Conservation (phyloP, 1,284 basidiomycete genomes). For the Pseudozyma flocculosa region DNA sequence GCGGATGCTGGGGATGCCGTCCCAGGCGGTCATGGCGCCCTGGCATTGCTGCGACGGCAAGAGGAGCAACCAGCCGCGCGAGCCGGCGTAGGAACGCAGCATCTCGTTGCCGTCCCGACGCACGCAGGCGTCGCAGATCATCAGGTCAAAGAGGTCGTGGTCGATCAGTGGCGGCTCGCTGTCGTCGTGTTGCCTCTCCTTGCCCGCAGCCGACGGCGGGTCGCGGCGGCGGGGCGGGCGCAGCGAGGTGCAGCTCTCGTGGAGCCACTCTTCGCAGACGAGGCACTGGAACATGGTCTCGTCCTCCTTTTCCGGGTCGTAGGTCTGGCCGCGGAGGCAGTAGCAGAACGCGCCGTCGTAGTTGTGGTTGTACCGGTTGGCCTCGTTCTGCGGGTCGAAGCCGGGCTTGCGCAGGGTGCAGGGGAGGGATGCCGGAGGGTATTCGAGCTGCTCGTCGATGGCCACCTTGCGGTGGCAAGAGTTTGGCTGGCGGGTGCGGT, state of each 20-base stretch:
- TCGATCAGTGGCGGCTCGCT: slow-evolving; percentile 34
- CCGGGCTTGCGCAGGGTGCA: slow-evolving; percentile 39
- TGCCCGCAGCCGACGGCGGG: not conserved
- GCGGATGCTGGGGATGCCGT: slow-evolving; percentile 18
- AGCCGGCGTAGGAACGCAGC: slow-evolving; percentile 43
- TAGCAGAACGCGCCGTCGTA: slow-evolving; percentile 59
- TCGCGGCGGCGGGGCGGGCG: no score
- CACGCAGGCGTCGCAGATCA: slow-evolving; percentile 54
- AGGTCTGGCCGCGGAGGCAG: slow-evolving; percentile 55
- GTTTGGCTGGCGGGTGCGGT: slow-evolving; percentile 25
- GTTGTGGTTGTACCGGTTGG: slow-evolving; percentile 56
- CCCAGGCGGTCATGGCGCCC: slow-evolving; percentile 8
- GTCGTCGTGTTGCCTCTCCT: slow-evolving; percentile 1
- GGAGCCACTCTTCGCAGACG: slow-evolving; percentile 60
- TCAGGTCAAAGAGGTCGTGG: slow-evolving; percentile 45
- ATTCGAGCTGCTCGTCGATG: slow-evolving; percentile 15
- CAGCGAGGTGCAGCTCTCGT: slow-evolving; percentile 56
- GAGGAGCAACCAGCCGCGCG: slow-evolving; percentile 38
- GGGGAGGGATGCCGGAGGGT: slow-evolving; percentile 26
- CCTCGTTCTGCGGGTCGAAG: slow-evolving; percentile 47
- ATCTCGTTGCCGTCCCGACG: slow-evolving; percentile 22
- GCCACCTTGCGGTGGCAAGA: slow-evolving; percentile 4
- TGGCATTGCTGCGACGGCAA: slow-evolving; percentile 14
- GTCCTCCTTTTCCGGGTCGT: slow-evolving; percentile 59
- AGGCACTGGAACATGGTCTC: slow-evolving; percentile 59